These are phyloP conservation scores for Holtermannia corniformis DNA, from an alignment of 768 basidiomycete species.

Conservation along the genomic window DNA sequence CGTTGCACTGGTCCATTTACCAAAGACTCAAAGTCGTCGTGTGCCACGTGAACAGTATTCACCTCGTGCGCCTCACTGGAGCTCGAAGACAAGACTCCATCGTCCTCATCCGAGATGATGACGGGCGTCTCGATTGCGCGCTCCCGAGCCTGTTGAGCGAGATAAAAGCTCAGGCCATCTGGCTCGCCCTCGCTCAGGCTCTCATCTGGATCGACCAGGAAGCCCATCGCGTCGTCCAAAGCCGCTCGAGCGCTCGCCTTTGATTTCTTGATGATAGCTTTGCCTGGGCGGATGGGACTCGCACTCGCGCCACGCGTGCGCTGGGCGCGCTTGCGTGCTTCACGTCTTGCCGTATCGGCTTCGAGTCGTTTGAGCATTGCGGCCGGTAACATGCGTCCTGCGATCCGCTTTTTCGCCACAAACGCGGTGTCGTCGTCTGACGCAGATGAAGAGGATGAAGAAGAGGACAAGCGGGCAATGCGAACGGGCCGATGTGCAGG, in stretches of 20 bases:
- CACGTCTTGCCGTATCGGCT: conserved; percentile 20
- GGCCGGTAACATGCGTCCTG: conserved; percentile 49
- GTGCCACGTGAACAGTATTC: conserved; percentile 17
- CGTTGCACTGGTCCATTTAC: conserved; percentile 6
- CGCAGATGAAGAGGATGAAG: neutral
- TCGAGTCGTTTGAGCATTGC: conserved; percentile 46
- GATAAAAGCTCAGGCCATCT: neutral
- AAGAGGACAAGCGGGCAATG: neutral
- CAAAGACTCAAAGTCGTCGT: conserved; percentile 32
- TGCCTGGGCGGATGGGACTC: conserved; percentile 23
- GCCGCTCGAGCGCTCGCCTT: conserved; percentile 9
- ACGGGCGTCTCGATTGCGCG: conserved; percentile 4
- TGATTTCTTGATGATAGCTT: conserved; percentile 46
- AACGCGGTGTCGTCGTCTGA: neutral
- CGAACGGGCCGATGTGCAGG: neutral
- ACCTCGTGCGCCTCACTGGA: conserved; percentile 27
- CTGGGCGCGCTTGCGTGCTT: conserved; percentile 22
- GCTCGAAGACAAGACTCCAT: conserved; percentile 4
- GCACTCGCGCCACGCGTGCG: conserved; percentile 39
- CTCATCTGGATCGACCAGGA: conserved; percentile 15
- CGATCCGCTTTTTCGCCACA: conserved; percentile 23
- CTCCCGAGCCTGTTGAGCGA: neutral
- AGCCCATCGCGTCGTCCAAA: conserved; percentile 8
- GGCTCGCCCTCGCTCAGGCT: neutral
- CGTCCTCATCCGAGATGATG: conserved; percentile 10